Conservation (phyloP, 2,329 filamentous ascomycete species). For the Dactylonectria macrodidyma region DNA sequence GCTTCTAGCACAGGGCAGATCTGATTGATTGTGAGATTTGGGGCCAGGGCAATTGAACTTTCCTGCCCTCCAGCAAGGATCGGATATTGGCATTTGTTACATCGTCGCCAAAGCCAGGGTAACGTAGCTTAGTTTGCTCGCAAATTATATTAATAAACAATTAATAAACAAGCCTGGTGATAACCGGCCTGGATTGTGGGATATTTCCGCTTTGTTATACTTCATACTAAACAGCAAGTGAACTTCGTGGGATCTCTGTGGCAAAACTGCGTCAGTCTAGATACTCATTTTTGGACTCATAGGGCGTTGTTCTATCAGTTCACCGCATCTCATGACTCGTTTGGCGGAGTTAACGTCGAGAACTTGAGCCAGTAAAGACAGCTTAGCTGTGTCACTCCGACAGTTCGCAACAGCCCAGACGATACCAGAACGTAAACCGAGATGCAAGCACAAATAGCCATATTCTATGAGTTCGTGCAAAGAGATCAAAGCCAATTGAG, state of each 20-base stretch:
- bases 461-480: not conserved
- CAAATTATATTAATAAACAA: not conserved
- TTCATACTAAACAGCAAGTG: no score
- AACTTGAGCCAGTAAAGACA: no score
- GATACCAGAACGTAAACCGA: no score
- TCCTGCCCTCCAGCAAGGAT: not conserved
- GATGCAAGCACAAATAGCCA: not conserved
- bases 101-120: not conserved
- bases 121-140: not conserved
- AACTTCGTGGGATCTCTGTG: no score
- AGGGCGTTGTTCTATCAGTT: no score
- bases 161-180: not conserved
- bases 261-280: no score
- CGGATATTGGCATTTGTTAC: not conserved
- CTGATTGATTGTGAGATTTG: conserved; percentile 9
- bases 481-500: not conserved
- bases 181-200: not conserved
- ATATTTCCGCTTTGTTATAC: no score
- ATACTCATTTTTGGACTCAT: no score
- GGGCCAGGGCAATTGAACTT: no score
- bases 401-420: not conserved
- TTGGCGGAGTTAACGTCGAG: no score
- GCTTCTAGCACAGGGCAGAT: not conserved
- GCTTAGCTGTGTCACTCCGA: not conserved
- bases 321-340: no score